Conservation (phyloP, 1,284 basidiomycete genomes). For the Cryptococcus jaspeensis region DNA sequence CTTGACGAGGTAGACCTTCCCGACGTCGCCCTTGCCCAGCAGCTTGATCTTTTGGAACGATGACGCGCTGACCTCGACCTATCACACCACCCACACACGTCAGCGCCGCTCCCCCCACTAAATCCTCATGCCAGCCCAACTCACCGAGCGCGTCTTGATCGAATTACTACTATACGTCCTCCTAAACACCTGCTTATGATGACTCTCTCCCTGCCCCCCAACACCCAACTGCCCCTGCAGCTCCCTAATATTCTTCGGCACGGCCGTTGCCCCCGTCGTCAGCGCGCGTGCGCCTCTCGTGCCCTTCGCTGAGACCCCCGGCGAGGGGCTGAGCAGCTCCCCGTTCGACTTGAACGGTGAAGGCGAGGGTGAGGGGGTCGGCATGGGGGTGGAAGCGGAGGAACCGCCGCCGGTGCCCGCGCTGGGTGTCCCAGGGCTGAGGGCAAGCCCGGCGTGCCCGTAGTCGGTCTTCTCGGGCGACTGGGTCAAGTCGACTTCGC, state of each 20-base stretch:
- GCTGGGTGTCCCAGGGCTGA: too few relatives aligned
- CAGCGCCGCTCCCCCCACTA: neutral
- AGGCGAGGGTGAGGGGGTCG: constrained; percentile 3
- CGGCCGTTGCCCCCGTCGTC: constrained; percentile 18
- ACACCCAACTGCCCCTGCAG: constrained; percentile 26
- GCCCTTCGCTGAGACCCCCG: constrained; percentile 25
- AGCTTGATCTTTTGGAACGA: constrained; percentile 94
- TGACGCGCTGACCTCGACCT: constrained; percentile 86
- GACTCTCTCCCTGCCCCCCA: constrained; percentile 13
- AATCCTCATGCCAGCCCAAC: constrained; percentile 30
- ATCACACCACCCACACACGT: neutral
- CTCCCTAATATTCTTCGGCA: constrained; percentile 21
- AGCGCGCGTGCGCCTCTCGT: constrained; percentile 28
- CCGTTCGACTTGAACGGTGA: constrained; percentile 1
- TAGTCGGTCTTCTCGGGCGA: constrained; percentile 10
- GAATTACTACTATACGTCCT: constrained; percentile 96
- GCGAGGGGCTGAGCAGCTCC: constrained; percentile 4
- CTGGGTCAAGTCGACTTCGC: constrained; percentile 21
- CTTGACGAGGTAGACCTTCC: constrained; percentile 90
- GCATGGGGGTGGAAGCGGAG: constrained; percentile 7
- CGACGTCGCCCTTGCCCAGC: constrained; percentile 93
- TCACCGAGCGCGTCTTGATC: constrained; percentile 86
- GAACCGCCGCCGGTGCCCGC: neutral
- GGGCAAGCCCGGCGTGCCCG: too few relatives aligned
- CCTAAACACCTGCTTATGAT: constrained; percentile 70